Conservation (phyloP, 495 filamentous ascomycete species). For the Schizothecium vesticola region DNA sequence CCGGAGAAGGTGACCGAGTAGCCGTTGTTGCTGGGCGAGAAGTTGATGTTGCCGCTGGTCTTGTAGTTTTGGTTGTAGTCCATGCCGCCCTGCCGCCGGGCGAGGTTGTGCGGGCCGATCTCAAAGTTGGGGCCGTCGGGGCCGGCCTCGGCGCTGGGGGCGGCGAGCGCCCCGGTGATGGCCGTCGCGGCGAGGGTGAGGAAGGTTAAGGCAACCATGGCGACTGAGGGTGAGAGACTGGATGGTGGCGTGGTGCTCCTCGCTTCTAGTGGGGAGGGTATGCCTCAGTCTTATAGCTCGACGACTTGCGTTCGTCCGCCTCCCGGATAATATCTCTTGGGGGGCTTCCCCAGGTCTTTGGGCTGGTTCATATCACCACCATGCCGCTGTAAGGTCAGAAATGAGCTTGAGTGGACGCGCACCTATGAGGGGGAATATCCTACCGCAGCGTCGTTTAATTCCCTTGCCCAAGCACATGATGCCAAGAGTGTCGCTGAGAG, state of each 20-base stretch:
- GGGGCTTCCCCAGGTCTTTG: neutral
- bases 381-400: neutral
- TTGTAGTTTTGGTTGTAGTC: constrained; percentile 38
- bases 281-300: neutral
- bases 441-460: neutral
- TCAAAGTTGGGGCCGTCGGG: constrained; percentile 26
- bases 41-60: constrained; percentile 31
- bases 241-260: neutral
- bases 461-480: neutral
- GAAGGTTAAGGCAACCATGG: constrained; percentile 22
- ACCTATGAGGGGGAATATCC: neutral
- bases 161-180: constrained; percentile 16
- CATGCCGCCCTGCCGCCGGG: constrained; percentile 20
- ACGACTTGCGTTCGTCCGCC: neutral
- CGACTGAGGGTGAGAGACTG: neutral
- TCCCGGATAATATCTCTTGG: neutral
- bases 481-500: neutral
- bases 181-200: constrained; percentile 22
- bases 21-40: constrained; percentile 19
- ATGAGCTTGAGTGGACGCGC: neutral
- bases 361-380: neutral
- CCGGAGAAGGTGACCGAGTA: constrained; percentile 36
- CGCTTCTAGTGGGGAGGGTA: too few species aligned
- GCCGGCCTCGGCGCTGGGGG: constrained; percentile 13
- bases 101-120: constrained; percentile 23